phyloP scores from a whole-genome alignment of 495 filamentous ascomycete genomes.

The Cenococcum geophilum region DNA sequence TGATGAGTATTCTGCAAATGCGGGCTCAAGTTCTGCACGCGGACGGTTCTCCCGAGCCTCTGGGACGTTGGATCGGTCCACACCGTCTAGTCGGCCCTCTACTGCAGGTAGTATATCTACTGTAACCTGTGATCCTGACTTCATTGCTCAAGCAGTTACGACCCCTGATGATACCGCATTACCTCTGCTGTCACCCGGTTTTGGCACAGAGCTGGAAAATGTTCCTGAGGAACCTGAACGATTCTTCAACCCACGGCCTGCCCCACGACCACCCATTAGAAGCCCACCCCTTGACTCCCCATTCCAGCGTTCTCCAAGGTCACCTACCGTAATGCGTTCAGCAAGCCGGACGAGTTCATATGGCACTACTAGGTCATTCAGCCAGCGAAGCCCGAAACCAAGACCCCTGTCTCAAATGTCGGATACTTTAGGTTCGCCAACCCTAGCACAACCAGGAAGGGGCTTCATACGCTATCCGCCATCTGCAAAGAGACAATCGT shows the following conservation, averaged over 20 bases:
- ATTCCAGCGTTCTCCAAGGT: conserved; percentile 16
- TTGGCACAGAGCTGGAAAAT: conserved; percentile 51
- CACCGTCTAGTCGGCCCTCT: conserved; percentile 14
- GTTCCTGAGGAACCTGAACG: conserved; percentile 71
- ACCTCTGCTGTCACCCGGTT: conserved; percentile 42
- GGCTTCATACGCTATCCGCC: conserved; percentile 16
- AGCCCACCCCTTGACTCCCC: conserved; percentile 23
- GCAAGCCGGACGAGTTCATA: conserved; percentile 16
- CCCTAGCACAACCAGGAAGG: background rate
- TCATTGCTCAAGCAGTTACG: conserved; percentile 41
- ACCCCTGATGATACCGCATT: conserved; percentile 48
- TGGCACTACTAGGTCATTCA: conserved; percentile 14
- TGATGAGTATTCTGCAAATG: conserved; percentile 7
- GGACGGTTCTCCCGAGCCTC: conserved; percentile 12
- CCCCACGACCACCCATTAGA: conserved; percentile 21
- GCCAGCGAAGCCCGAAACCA: conserved; percentile 15
- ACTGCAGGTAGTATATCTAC: conserved; percentile 13
- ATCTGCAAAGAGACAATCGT: conserved; percentile 18
- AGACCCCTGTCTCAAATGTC: conserved; percentile 33
- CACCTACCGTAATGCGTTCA: conserved; percentile 17
- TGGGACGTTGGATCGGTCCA: conserved; percentile 17
- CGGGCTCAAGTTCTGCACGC: background rate
- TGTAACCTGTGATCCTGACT: conserved; percentile 22
- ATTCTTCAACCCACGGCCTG: conserved; percentile 24
- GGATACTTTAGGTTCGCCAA: conserved; percentile 28